Conservation (phyloP, 192 early-diverging fungal species). For the Coemansia sp. region DNA sequence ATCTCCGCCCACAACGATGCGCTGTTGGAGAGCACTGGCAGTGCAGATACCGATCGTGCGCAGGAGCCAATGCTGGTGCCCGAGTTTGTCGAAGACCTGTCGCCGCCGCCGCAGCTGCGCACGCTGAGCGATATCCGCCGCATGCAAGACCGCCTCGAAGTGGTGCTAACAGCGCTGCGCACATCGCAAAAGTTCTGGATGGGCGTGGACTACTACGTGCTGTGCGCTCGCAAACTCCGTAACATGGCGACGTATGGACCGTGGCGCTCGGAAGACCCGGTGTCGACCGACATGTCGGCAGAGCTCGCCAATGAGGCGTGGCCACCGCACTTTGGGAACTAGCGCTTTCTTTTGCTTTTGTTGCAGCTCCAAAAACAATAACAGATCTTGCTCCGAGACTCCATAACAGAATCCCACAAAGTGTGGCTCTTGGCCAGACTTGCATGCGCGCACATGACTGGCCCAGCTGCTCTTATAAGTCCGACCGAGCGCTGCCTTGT, state of each 20-base stretch:
- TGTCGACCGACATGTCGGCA: conserved; percentile 32
- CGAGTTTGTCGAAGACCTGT: conserved; percentile 44
- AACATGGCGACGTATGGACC: conserved; percentile 47
- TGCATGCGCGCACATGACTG: not conserved
- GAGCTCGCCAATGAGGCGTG: conserved; percentile 39
- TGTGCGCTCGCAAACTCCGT: conserved; percentile 54
- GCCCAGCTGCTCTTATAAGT: not conserved
- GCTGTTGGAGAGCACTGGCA: not conserved
- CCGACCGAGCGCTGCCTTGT: not conserved
- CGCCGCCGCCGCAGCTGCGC: conserved; percentile 45
- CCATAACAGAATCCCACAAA: not conserved
- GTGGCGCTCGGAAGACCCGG: conserved; percentile 42
- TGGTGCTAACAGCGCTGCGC: conserved; percentile 48
- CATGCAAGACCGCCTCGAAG: conserved; percentile 55
- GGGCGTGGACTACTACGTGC: conserved; percentile 48
- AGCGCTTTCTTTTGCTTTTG: conserved; percentile 11
- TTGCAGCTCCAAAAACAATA: conserved; percentile 3
- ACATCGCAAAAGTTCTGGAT: conserved; percentile 51
- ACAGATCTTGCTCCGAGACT: not conserved
- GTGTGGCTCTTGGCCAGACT: conserved; percentile 3
- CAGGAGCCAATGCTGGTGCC: conserved; percentile 19
- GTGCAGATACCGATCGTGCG: conserved; percentile 6
- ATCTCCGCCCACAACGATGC: conserved; percentile 20
- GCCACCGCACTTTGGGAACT: conserved; percentile 10
- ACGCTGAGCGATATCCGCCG: conserved; percentile 46